Percentiles rank a stretch among this genome's conserved stretches.
Conservation (phyloP, 306 rosid genomes). For the Vigna radiata region DNA sequence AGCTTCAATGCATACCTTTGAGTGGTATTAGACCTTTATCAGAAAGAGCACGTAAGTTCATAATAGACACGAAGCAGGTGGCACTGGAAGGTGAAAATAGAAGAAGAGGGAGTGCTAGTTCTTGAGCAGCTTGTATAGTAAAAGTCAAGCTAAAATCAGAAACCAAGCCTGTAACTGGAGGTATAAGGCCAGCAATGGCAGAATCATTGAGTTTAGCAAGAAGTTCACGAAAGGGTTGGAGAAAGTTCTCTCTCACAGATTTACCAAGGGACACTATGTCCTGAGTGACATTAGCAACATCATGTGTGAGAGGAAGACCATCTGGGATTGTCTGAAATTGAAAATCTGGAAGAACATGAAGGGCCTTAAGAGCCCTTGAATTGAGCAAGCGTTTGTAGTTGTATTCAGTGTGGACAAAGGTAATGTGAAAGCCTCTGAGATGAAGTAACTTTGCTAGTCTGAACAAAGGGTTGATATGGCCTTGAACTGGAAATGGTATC, state of each 20-base stretch:
- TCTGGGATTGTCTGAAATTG: background rate
- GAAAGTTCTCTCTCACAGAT: background rate
- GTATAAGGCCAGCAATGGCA: background rate
- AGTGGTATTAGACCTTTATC: background rate
- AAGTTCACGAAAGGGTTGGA: background rate
- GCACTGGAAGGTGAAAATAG: background rate
- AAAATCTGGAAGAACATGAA: background rate
- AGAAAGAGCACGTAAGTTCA: background rate
- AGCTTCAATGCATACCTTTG: background rate
- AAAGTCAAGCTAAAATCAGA: background rate
- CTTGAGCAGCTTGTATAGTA: background rate
- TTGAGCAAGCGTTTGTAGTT: background rate
- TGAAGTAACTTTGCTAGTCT: background rate
- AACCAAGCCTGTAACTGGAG: background rate
- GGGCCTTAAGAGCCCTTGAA: background rate
- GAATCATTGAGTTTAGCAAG: background rate
- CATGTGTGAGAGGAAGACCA: background rate
- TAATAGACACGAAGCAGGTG: background rate
- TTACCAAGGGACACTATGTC: background rate
- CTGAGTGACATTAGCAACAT: background rate
- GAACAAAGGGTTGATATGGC: background rate
- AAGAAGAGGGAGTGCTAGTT: background rate
- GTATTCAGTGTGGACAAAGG: constrained; percentile 14
- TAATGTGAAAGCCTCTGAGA: background rate
- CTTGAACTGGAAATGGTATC: background rate